A percentile compares a stretch with the other conserved stretches of the same genome.
These are phyloP conservation scores for Panaeolus cyanescens DNA, from an alignment of 768 basidiomycete species.

Conservation along the genomic window DNA sequence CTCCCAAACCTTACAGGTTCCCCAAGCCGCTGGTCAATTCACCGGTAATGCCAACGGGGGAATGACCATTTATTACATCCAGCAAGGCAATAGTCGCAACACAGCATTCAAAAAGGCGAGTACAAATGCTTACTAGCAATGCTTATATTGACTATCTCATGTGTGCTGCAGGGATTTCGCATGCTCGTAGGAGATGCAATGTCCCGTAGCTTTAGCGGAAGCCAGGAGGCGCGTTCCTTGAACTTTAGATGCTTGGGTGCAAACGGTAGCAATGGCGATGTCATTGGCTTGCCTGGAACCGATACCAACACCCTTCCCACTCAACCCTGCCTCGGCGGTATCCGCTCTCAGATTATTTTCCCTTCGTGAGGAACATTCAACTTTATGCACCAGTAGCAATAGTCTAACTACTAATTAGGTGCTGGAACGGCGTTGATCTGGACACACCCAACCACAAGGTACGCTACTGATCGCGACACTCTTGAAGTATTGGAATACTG, in stretches of 20 bases:
- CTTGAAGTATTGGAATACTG: too few species aligned
- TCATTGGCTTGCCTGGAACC: conserved; percentile 15
- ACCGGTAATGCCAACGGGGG: conserved; percentile 22
- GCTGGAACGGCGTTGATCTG: conserved; percentile 23
- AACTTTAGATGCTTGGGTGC: conserved; percentile 21
- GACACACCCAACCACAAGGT: conserved; percentile 20
- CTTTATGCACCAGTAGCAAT: background rate
- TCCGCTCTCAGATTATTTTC: conserved; percentile 21
- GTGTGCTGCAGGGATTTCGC: conserved; percentile 18
- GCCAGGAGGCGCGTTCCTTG: conserved; percentile 13
- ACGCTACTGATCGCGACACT: too few species aligned
- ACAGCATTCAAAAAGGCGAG: conserved; percentile 20
- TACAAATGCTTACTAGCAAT: conserved; percentile 2
- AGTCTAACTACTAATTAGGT: conserved; percentile 10
- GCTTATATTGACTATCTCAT: background rate
- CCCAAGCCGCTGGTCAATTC: conserved; percentile 20
- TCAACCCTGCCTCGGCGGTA: conserved; percentile 17
- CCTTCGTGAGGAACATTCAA: conserved; percentile 11
- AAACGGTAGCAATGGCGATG: conserved; percentile 16
- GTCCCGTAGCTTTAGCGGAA: conserved; percentile 12
- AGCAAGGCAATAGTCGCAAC: conserved; percentile 11
- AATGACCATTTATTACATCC: conserved; percentile 23
- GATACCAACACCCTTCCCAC: conserved; percentile 17
- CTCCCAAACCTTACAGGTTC: conserved; percentile 11
- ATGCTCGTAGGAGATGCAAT: conserved; percentile 23